Evolutionary conservation across 148 eudicot genomes (phyloP), one percentile per base, ranked within the genome.

Genomic region (Fagopyrum esculentum): DNA sequence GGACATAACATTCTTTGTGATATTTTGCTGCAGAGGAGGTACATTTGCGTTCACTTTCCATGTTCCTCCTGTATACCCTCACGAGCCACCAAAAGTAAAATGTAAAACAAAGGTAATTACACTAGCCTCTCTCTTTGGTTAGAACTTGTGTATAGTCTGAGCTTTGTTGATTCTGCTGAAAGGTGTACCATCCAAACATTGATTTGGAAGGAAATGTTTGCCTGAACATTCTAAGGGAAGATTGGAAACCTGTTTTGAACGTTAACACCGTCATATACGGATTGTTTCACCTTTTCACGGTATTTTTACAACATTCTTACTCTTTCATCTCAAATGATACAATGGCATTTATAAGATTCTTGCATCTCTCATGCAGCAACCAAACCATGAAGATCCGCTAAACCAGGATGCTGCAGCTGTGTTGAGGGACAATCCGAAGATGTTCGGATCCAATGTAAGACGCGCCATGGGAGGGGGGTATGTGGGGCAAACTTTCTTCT

Each of bases 171-270:
- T 49, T 52, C 19, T 68, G 50, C 45, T 82, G 40, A 22, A 80
- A 87, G 93, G 93, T 90, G 45, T 90, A 90, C 77, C 98, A 90
- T 83, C 96, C 96, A 15, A 87, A 92, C 78, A 92, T 92, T 10
- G 97, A 92, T 78, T 83, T 92, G 85, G 97, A 92, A 81, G 97
- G 97, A 73, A 92, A 92, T 77, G 97, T 92, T 9, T 92, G 97
- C 82, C 89, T 92, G 16, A 92, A 92, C 89, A 90, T 92, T 82
- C 87, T 92, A 47, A 85, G 97, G 73, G 97, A 92, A 82, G 97
- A 92, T 83, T 92, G 97, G 97, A 92, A 93, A 78, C 93, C 96
- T 73, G 98, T 90, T 74, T 82, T 89, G 74, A 92, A 82, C 78
- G 78, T 87, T 66, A 90, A 87, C 83, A 87, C 93, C 10, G 57